A percentile compares a stretch with the other conserved stretches of the same genome.
These are phyloP conservation scores for Morella rubra DNA, from an alignment of 306 rosid species.

Conservation along the genomic window DNA sequence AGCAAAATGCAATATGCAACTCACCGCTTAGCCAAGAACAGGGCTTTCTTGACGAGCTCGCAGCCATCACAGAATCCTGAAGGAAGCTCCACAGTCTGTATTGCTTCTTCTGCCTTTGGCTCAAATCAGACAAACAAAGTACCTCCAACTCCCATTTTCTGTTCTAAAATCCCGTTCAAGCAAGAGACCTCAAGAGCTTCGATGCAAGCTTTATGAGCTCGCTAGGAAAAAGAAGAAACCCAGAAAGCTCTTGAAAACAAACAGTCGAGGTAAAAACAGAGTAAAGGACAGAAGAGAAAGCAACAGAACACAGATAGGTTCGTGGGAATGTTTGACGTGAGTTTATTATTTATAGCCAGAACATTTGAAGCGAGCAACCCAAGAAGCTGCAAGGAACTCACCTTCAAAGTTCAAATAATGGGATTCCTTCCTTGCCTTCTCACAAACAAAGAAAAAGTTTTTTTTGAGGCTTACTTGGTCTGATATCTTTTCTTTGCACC, in stretches of 20 bases:
- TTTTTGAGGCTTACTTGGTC: slow-evolving; percentile 13
- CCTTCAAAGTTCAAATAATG: slow-evolving; percentile 31
- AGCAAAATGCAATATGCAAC: slow-evolving; percentile 25
- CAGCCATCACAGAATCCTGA: slow-evolving; percentile 99
- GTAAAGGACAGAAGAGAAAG: slow-evolving; percentile 3
- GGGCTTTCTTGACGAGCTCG: slow-evolving; percentile 90
- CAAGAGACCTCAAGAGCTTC: background rate
- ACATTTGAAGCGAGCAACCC: slow-evolving; percentile 25
- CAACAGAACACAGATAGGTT: slow-evolving; percentile 19
- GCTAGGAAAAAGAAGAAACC: slow-evolving; percentile 7
- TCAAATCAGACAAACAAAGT: slow-evolving; percentile 80
- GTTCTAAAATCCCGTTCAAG: slow-evolving; percentile 15
- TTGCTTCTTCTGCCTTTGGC: slow-evolving; percentile 67
- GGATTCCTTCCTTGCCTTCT: slow-evolving; percentile 59
- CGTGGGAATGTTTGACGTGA: slow-evolving; percentile 22
- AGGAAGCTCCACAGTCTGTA: slow-evolving; percentile 79
- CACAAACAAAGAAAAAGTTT: slow-evolving; percentile 29
- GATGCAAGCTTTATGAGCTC: slow-evolving; percentile 15
- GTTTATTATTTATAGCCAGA: slow-evolving; percentile 22
- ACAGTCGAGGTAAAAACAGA: slow-evolving; percentile 17
- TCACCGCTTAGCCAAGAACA: slow-evolving; percentile 68
- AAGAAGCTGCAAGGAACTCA: slow-evolving; percentile 53
- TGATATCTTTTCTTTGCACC: slow-evolving; percentile 36
- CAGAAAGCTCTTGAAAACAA: slow-evolving; percentile 6
- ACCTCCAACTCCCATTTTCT: slow-evolving; percentile 85